These are phyloP conservation scores for Ophidiomyces ophidiicola DNA, from an alignment of 2,329 filamentous ascomycete genomes.

Conservation along the genomic window DNA sequence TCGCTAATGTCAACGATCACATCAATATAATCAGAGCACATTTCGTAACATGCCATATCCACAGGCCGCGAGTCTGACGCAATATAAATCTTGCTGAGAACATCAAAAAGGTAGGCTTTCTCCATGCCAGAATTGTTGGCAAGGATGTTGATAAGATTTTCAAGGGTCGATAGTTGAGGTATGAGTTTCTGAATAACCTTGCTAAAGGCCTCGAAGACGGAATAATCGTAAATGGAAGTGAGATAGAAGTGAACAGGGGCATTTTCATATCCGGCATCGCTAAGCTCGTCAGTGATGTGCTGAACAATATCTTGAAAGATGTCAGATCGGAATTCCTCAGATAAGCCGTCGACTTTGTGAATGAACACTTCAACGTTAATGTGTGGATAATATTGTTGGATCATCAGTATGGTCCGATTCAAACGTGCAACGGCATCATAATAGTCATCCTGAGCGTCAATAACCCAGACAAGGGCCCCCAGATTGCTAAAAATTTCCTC, in stretches of 20 bases:
- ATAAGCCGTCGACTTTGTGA: constrained; percentile 96
- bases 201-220: constrained; percentile 94
- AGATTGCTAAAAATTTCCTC: constrained; percentile 90
- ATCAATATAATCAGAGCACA: constrained; percentile 97
- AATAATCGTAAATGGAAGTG: constrained; percentile 96
- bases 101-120: constrained; percentile 96
- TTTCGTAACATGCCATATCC: constrained; percentile 93
- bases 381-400: constrained; percentile 77
- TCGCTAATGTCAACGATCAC: constrained; percentile 96
- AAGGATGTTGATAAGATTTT: constrained; percentile 85
- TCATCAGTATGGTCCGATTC: constrained; percentile 75
- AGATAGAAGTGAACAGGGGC: constrained; percentile 89
- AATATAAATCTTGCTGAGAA: constrained; percentile 96
- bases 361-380: constrained; percentile 98
- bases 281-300: constrained; percentile 89
- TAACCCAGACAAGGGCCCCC: constrained; percentile 93
- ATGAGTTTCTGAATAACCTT: constrained; percentile 98
- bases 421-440: constrained; percentile 78
- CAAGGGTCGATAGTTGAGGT: constrained; percentile 80
- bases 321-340: constrained; percentile 90
- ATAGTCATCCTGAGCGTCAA: constrained; percentile 97
- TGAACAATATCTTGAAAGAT: constrained; percentile 95
- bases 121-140: constrained; percentile 91
- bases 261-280: constrained; percentile 84
- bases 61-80: constrained; percentile 87